Conservation (phyloP, 345 rosid genomes). For the Eucalyptus victrix region DNA sequence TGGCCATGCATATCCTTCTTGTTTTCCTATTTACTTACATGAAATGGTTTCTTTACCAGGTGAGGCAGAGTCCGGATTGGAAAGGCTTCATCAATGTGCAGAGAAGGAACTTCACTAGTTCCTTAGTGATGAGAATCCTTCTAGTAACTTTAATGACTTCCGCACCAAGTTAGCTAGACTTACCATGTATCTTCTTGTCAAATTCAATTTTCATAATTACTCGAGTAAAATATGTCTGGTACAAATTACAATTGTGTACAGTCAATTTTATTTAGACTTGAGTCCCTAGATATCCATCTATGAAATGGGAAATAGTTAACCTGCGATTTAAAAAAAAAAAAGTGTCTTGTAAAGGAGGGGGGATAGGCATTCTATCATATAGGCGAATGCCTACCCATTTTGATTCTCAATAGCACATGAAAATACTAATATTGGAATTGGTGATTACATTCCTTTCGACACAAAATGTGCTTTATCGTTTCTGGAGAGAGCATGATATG, state of each 20-base stretch:
- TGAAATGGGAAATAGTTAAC: background rate
- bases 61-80: slow-evolving; percentile 89
- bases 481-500: background rate
- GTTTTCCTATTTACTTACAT: background rate
- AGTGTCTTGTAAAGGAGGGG: background rate
- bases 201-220: background rate
- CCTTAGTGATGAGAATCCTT: slow-evolving; percentile 39
- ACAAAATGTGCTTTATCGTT: background rate
- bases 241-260: background rate
- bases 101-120: slow-evolving; percentile 81
- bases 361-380: background rate
- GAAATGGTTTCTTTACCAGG: slow-evolving; percentile 27
- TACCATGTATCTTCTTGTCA: slow-evolving; percentile 36
- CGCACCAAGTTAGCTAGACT: slow-evolving; percentile 82
- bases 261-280: background rate
- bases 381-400: background rate
- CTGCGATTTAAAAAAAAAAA: background rate
- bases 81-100: slow-evolving; percentile 93
- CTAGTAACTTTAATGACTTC: slow-evolving; percentile 71
- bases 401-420: background rate
- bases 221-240: background rate
- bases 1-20: background rate
- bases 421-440: background rate
- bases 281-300: background rate
- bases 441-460: background rate